Base-by-base conservation (phyloP, 2,329 filamentous ascomycete genomes). In the Thielaviopsis musarum region DNA sequence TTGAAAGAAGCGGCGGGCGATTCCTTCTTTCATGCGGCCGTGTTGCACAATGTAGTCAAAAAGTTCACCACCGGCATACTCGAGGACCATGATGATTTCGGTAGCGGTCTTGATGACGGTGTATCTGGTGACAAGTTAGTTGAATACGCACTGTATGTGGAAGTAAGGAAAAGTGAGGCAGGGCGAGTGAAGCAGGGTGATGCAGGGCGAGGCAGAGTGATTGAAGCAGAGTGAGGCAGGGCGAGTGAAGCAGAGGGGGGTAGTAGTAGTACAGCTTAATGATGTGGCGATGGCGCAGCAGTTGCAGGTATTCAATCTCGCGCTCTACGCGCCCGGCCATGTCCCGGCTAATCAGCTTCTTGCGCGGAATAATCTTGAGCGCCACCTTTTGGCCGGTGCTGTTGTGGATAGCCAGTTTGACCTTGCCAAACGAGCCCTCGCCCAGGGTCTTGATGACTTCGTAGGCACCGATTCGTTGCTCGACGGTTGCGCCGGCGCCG, bases 11-110 rank as follows among this genome's bases (percentile, higher is more conserved):
- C 91, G 89, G 60, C 93, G 84, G n/a, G 93, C 93, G 70, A 94
- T 88, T 62, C 84, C 80, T 71, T 98, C 93, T 65, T 85, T 83
- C 79, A 97, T 89, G 68, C 88, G 85, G 59, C 93, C 93, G 69
- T 96, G 84, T 68, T 91, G 86, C 61, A 98, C 93, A 63, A 98
- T 93, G 73, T 97, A 97, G 72, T 98, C 91, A 73, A 98, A 98
- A 62, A 98, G 78, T 72, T 98, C 93, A 62, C 88, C 88, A 63
- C 93, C 93, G 51, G 93, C 93, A 72, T 95, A 98, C 72, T 98
- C 93, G 65, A 98, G 82, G 55, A 98, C 93, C 93, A 98, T 98
- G 72, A 97, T 93, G 69, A 98, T 98, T 70, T 98, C 93, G 63
- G 81, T 83, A 24, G 84, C 82, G 6, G 91, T 96, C 63, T 95